Evolutionary conservation across 257 asterid species (phyloP).

Genomic region (Fraxinus anomala): DNA sequence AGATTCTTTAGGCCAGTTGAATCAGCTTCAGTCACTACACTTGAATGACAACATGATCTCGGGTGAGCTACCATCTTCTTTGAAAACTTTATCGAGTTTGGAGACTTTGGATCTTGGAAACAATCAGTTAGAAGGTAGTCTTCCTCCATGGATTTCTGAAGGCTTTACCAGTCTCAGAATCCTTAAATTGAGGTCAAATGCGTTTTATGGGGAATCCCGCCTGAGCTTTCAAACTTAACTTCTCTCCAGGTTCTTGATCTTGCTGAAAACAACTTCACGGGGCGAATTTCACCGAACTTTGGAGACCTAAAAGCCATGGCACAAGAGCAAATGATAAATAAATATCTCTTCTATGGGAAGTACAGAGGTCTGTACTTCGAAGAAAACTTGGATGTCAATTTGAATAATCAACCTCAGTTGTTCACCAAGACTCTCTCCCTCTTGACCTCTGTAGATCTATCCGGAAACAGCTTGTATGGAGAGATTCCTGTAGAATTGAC

Average conservation of each 20-base stretch:
- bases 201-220: slow-evolving; percentile 38
- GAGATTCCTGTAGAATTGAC: slow-evolving; percentile 45
- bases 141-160: slow-evolving; percentile 45
- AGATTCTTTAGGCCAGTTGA: slow-evolving; percentile 40
- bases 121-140: slow-evolving; percentile 35
- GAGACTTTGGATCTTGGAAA: slow-evolving; percentile 55
- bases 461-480: slow-evolving; percentile 45
- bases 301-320: slow-evolving; percentile 47
- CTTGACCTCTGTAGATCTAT: slow-evolving; percentile 50
- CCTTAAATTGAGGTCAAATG: slow-evolving; percentile 43
- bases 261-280: slow-evolving; percentile 44
- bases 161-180: slow-evolving; percentile 41
- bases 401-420: slow-evolving; percentile 42
- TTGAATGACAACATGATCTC: slow-evolving; percentile 44
- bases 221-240: slow-evolving; percentile 35
- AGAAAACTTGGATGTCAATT: slow-evolving; percentile 44
- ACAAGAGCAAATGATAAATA: slow-evolving; percentile 28
- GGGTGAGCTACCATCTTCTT: slow-evolving; percentile 41
- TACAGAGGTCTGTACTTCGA: slow-evolving; percentile 48
- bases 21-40: slow-evolving; percentile 45
- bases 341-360: slow-evolving; percentile 42
- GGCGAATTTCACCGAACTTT: slow-evolving; percentile 38
- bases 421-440: slow-evolving; percentile 58
- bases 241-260: slow-evolving; percentile 57
- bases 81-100: slow-evolving; percentile 43